Evolutionary conservation across 495 filamentous ascomycete species (phyloP), one percentile per base, ranked within the genome.

Genomic region (Hypoxylon intermedium): DNA sequence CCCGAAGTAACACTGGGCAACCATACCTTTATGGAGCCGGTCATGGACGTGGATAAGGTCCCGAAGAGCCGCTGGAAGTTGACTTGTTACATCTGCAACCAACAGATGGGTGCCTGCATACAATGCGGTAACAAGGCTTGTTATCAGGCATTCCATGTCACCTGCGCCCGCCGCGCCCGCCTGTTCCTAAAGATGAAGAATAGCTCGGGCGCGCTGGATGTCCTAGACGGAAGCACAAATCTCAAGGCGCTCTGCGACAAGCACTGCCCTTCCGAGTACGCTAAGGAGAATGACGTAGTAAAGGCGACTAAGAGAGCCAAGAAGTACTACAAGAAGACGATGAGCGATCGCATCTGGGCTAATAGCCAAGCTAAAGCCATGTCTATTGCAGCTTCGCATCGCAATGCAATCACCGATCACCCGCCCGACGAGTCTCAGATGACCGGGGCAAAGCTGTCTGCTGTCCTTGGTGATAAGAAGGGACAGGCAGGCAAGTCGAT

Each of bases 61-160:
- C 94, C 94, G 3, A 92, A 88, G 70, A 89, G 87, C 43, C 83
- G 94, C 65, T 98, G 93, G 93, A 93, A 91, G 75, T 76, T 99
- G 59, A 85, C 83, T 21, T 99, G 94, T 77, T 99, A 98, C 76
- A 96, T 99, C 42, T 99, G 94, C 76, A 88, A 89, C 53, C 94
- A 98, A 74, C 88, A 86, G 66, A 99, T 98, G 94, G 94, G 94
- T 19, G 93, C 94, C 30, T 97, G 93, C 61, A 96, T 99, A 52
- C 94, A 99, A 74, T 99, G 94, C 75, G 92, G 92, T 51, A 97
- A 98, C 75, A 98, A 96, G 72, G 89, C 87, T 55, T 99, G 94
- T 73, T 99, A 93, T 68, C 85, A 91, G 67, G 94, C 94, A n/a
- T 99, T 98, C 74, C 94, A 99, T 73, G 94, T 98, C 23, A 97